Base-by-base conservation (phyloP, 2,329 filamentous ascomycete genomes). In the Lachnellula suecica region DNA sequence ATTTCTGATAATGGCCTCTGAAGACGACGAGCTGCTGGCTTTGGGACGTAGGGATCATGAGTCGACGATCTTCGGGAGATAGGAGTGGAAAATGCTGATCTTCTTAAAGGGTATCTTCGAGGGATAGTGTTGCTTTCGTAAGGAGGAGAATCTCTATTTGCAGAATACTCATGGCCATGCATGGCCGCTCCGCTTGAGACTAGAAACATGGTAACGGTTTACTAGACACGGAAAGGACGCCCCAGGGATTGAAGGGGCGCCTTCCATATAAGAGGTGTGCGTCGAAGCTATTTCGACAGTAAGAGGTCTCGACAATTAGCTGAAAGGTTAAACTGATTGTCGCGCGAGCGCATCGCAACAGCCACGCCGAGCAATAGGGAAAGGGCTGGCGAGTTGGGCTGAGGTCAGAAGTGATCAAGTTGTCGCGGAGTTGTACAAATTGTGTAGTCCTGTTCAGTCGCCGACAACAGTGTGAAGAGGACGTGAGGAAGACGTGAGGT, bases 1-100 rank as follows among this genome's bases (percentile, higher is more conserved):
- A 58, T 45, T 44, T 61, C 63, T n/a, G 65, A 64, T 46, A 63
- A 52, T 27, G 63, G 58, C 59, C 65, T 64, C 19, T 38, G 31
- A 11, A 17, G 31, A 35, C 17, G 48, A 44, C 43, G 51, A 23
- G 38, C 53, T 40, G 44, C 58, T 49, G 44, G 48, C 52, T 47
- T 34, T 20, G 57, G 49, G 35, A 40, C 52, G 44, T 58, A 47
- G 52, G 47, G 49, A 27, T 66, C 61, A 53, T 59, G 59, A 54
- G 54, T 58, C 13, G 59, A 56, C 46, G 57, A 49, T 56, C 58
- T 54, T 57, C 52, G 54, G 38, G 53, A 47, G 47, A 58, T 35
- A 52, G 64, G 60, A 42, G 57, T 59, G 17, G 64, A 64, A 59
- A 66, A 67, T 20, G 65, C 53, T 56, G 65, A 59, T 62, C 64